phyloP scores from a whole-genome alignment of 495 filamentous ascomycete species.

The Umbilicaria muhlenbergii region DNA sequence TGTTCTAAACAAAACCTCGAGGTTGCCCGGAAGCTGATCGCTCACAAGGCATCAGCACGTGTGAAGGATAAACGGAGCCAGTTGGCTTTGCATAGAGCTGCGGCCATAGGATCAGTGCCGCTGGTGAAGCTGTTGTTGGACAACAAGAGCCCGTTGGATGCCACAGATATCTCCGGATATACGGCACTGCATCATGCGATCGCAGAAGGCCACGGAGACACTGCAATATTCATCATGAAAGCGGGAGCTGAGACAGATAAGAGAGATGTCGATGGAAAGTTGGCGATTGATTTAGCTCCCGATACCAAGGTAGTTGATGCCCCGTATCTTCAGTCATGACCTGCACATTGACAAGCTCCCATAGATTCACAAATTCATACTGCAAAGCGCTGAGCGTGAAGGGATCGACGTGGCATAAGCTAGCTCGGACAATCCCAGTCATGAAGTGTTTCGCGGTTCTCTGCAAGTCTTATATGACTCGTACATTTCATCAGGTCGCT shows the following conservation, averaged over 20 bases:
- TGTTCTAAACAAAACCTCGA: constrained; percentile 80
- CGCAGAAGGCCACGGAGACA: constrained; percentile 85
- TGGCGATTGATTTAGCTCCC: constrained; percentile 72
- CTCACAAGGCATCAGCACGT: constrained; percentile 60
- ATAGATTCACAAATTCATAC: constrained; percentile 61
- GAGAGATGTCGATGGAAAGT: constrained; percentile 51
- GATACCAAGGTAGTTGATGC: constrained; percentile 45
- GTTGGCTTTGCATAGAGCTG: constrained; percentile 77
- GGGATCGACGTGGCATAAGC: constrained; percentile 49
- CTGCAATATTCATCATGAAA: constrained; percentile 66
- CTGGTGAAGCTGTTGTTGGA: constrained; percentile 69
- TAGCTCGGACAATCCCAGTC: neutral
- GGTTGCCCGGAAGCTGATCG: constrained; percentile 60
- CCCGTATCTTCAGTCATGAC: constrained; percentile 1
- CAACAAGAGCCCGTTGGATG: constrained; percentile 64
- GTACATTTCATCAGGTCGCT: too few species aligned
- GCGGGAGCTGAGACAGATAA: constrained; percentile 73
- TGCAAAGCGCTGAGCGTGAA: constrained; percentile 67
- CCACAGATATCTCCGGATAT: constrained; percentile 67
- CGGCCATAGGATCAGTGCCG: constrained; percentile 73
- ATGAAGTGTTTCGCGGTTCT: too few species aligned
- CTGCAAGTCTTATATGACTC: too few species aligned
- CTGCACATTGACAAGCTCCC: neutral
- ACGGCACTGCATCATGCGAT: constrained; percentile 90
- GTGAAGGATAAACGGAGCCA: constrained; percentile 78